Evolutionary conservation across 257 asterid species (phyloP).

Genomic region (Solanum chilense): DNA sequence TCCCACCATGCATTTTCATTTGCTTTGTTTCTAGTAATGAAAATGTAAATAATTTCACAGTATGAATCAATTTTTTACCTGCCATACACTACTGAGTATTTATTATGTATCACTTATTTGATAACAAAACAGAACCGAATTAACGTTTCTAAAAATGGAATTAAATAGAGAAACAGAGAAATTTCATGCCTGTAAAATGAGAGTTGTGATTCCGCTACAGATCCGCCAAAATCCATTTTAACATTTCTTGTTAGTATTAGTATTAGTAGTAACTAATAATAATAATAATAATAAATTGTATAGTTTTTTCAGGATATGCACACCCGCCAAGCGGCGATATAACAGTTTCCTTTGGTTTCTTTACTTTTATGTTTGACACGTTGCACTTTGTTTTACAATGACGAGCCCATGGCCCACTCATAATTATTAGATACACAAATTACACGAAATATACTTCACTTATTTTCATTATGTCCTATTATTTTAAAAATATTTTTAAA

Average conservation of each 20-base stretch:
- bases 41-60: not conserved
- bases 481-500: too few relatives aligned
- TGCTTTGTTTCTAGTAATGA: too few relatives aligned
- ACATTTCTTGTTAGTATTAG: not conserved
- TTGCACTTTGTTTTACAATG: not conserved
- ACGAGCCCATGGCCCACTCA: too few relatives aligned
- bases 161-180: not conserved
- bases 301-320: not conserved
- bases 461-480: accelerated
- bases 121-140: not conserved
- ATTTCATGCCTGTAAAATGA: not conserved
- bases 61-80: not conserved
- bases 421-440: too few relatives aligned
- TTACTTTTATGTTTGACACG: not conserved
- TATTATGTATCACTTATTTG: not conserved
- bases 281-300: not conserved
- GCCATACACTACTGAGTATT: not conserved
- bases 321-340: not conserved
- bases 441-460: too few relatives aligned
- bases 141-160: not conserved
- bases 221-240: not conserved
- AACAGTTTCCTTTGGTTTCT: not conserved
- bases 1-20: too few relatives aligned
- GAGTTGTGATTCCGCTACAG: not conserved
- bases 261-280: too few relatives aligned